Evolutionary conservation across 352 stramenopile genomes (phyloP).

Genomic region (Phytophthora megakarya): DNA sequence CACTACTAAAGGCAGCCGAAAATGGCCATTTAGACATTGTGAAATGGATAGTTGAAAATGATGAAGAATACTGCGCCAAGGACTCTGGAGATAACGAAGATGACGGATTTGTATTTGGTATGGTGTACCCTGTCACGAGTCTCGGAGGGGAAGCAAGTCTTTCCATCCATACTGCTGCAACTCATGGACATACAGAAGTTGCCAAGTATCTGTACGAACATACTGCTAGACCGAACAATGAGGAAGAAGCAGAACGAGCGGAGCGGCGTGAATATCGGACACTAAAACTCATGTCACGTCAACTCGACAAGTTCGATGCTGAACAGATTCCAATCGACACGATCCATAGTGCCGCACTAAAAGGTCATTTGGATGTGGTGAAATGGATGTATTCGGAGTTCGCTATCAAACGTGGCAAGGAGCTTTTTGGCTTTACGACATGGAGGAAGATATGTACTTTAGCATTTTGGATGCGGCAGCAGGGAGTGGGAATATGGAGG

Average conservation of each 20-base stretch:
- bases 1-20: constrained; percentile 1
- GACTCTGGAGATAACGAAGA: background rate
- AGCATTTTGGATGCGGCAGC: constrained; percentile 6
- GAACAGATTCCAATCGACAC: background rate
- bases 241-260: background rate
- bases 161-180: constrained; percentile 7
- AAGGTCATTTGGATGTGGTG: background rate
- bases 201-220: constrained; percentile 22
- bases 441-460: background rate
- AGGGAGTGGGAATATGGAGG: background rate
- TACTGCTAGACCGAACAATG: background rate
- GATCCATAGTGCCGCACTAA: background rate
- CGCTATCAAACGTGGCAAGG: constrained; percentile 3
- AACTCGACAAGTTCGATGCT: background rate
- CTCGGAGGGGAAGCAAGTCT: constrained; percentile 5
- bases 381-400: constrained; percentile 6
- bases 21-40: constrained; percentile 10
- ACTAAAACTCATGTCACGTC: background rate
- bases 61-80: background rate
- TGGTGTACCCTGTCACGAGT: background rate
- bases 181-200: constrained; percentile 8
- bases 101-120: background rate
- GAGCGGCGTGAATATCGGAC: background rate
- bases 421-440: background rate
- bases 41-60: constrained; percentile 3